Evolutionary conservation across 257 asterid species (phyloP), one percentile per base, ranked within the genome.

Genomic region (Nicotiana undulata): DNA sequence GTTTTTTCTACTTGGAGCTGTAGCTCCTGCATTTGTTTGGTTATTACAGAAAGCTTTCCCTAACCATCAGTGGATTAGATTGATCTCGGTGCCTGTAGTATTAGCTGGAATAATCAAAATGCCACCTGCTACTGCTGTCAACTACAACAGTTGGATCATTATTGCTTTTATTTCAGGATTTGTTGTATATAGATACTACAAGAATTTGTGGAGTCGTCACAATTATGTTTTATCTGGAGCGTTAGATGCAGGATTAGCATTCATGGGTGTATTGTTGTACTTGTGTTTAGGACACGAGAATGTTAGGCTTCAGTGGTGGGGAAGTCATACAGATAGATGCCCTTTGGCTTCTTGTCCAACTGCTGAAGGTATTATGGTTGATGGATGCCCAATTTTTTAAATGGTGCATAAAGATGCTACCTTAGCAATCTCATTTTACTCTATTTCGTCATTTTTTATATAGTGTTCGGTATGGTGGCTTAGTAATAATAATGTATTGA

Each of bases 231-330:
- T 93, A 31, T 94, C 98, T 3, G 98, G 97, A 63, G 94, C 98
- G 4, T 94, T 94, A 1, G 98, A 94, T 88, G 94, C 98, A 3
- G 98, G 98, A 46, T 86, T 94, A 58, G 97, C 98, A n/a, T 94
- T 94, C 88, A 94, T 91, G 98, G 98, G 97, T 2, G 96, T 94
- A 59, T 80, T 93, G 31, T 75, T 93, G 75, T 94, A 94, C 82
- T 40, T 94, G 80, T 92, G 94, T 80, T 82, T 94, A 40, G 98
- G 90, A 18, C 89, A 89, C 89, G 83, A 79, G 76, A 90, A 91
- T 66, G 55, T 89, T 70, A 88, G 89, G 84, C 93, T 94, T 24
- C 89, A 88, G 46, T 93, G 98, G 97, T 94, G 98, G 98, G 97
- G 98, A 70, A 93, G 90, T 77, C 84, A 77, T 1, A 87, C 87